phyloP scores from a whole-genome alignment of 2,329 filamentous ascomycete genomes.

The Parastagonospora nodorum region DNA sequence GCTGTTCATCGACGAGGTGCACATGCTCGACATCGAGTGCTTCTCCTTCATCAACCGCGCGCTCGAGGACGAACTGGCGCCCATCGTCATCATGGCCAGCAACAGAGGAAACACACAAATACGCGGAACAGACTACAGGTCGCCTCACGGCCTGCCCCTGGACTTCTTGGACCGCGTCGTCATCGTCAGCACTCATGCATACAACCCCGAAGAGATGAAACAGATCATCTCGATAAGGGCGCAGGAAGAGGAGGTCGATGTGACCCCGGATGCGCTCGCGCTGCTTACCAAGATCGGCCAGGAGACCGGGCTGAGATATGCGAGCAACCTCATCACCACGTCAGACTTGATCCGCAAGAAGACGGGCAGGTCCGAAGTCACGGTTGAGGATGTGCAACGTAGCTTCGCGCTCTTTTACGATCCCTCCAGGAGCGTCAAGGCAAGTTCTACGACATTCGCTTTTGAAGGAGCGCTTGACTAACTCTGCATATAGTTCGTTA shows the following conservation, averaged over 20 bases:
- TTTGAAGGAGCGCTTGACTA: slow-evolving; percentile 12
- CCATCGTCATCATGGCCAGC: slow-evolving; percentile 99
- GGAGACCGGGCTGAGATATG: slow-evolving; percentile 90
- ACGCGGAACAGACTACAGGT: slow-evolving; percentile 89
- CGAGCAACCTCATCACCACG: slow-evolving; percentile 97
- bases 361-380: slow-evolving; percentile 81
- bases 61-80: slow-evolving; percentile 90
- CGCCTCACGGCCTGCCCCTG: slow-evolving; percentile 89
- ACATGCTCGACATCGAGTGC: slow-evolving; percentile 99
- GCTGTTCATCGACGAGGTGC: slow-evolving; percentile 97
- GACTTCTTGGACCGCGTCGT: slow-evolving; percentile 96
- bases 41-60: slow-evolving; percentile 99
- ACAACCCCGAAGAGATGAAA: slow-evolving; percentile 81
- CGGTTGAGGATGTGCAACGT: slow-evolving; percentile 85
- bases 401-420: slow-evolving; percentile 96
- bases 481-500: slow-evolving; percentile 66
- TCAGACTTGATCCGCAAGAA: slow-evolving; percentile 87
- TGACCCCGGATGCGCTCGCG: slow-evolving; percentile 86
- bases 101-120: slow-evolving; percentile 92
- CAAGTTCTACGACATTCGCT: slow-evolving; percentile 17
- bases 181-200: slow-evolving; percentile 92
- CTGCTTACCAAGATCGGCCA: slow-evolving; percentile 94
- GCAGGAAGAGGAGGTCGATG: slow-evolving; percentile 92
- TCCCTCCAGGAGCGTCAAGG: slow-evolving; percentile 79
- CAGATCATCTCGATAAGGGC: slow-evolving; percentile 93